A percentile compares a stretch with the other conserved stretches of the same genome.
These are phyloP conservation scores for Mycena maculata DNA, from an alignment of 768 basidiomycete species.

Conservation along the genomic window DNA sequence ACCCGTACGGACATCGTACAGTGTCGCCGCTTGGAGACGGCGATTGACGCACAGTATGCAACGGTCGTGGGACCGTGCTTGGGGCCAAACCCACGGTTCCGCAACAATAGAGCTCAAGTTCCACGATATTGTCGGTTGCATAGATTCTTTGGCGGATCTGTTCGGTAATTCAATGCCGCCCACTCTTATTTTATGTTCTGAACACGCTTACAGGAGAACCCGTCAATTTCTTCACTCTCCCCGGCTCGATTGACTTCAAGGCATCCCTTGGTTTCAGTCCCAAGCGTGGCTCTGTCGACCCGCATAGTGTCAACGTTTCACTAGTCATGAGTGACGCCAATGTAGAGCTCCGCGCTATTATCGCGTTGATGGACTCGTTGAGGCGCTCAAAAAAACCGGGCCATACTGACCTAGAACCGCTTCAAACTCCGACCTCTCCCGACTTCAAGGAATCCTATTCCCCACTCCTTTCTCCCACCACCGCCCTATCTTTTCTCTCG, in stretches of 20 bases:
- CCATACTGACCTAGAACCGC: slow-evolving; percentile 10
- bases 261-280: slow-evolving; percentile 32
- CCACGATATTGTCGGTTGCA: slow-evolving; percentile 58
- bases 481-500: slow-evolving; percentile 32
- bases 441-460: slow-evolving; percentile 23
- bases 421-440: slow-evolving; percentile 7
- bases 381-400: slow-evolving; percentile 12
- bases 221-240: slow-evolving; percentile 28
- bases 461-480: slow-evolving; percentile 39
- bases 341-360: slow-evolving; percentile 25
- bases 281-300: slow-evolving; percentile 26
- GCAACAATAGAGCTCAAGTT: slow-evolving; percentile 63
- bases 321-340: slow-evolving; percentile 26
- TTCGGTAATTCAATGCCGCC: slow-evolving; percentile 44
- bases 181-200: slow-evolving; percentile 19
- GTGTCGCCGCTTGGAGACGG: slow-evolving; percentile 74
- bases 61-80: slow-evolving; percentile 75
- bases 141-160: slow-evolving; percentile 38
- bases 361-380: slow-evolving; percentile 25
- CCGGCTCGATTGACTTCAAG: slow-evolving; percentile 32
- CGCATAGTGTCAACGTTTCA: slow-evolving; percentile 28
- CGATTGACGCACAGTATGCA: slow-evolving; percentile 69
- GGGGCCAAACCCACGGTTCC: slow-evolving; percentile 71
- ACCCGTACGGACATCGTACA: slow-evolving; percentile 48
- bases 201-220: slow-evolving; percentile 6